Evolutionary conservation across 2,329 filamentous ascomycete species (phyloP).

Genomic region (Bipolaris zeicola): DNA sequence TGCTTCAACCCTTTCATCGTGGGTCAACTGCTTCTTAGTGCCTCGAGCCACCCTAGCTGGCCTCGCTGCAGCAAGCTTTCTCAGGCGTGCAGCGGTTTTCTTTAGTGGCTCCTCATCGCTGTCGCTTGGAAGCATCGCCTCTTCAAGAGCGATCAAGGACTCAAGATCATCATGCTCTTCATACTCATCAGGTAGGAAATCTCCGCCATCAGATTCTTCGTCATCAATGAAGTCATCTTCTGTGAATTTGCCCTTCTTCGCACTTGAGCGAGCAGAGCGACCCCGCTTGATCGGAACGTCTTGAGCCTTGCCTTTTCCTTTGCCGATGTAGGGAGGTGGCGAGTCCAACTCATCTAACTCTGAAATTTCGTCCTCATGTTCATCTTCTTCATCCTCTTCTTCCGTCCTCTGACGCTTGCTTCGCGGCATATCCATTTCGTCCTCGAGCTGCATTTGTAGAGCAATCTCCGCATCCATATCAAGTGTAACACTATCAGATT

Average conservation of each 20-base stretch:
- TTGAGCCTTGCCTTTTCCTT: slow-evolving; percentile 32
- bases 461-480: slow-evolving; percentile 62
- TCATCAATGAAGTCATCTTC: slow-evolving; percentile 27
- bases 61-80: slow-evolving; percentile 18
- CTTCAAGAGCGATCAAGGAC: slow-evolving; percentile 23
- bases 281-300: slow-evolving; percentile 17
- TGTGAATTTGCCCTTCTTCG: slow-evolving; percentile 20
- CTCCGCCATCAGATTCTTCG: slow-evolving; percentile 35
- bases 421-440: slow-evolving; percentile 53
- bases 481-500: slow-evolving; percentile 39
- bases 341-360: slow-evolving; percentile 7
- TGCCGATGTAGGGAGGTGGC: slow-evolving; percentile 27
- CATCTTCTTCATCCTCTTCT: slow-evolving; percentile 20
- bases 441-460: slow-evolving; percentile 61
- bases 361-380: slow-evolving; percentile 16
- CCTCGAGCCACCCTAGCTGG: slow-evolving; percentile 18
- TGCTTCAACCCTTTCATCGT: slow-evolving; percentile 29
- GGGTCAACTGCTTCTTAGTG: slow-evolving; percentile 36
- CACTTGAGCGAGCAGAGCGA: slow-evolving; percentile 29
- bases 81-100: slow-evolving; percentile 23
- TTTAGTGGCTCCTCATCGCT: slow-evolving; percentile 38
- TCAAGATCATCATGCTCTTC: slow-evolving; percentile 34
- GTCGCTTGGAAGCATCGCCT: slow-evolving; percentile 28
- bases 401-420: slow-evolving; percentile 47
- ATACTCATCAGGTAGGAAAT: slow-evolving; percentile 35